Evolutionary conservation across 805 yeast genomes (phyloP), one percentile per base, ranked within the genome.

Genomic region (Metschnikowia arizonensis): DNA sequence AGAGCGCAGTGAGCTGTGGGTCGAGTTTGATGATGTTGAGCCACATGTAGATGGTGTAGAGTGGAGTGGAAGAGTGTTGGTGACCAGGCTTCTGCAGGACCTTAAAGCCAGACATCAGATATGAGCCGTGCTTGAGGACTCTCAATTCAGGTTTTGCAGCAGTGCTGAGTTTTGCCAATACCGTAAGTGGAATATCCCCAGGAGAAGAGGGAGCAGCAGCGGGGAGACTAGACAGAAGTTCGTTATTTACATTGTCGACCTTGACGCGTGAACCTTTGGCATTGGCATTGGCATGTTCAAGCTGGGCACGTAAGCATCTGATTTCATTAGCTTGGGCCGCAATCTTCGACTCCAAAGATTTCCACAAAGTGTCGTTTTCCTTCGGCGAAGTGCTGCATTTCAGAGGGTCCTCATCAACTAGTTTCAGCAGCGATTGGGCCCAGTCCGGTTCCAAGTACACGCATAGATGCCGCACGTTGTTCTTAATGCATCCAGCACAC

Each of bases 371-470:
- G n/a, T 38, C 50, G 2, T 33, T 25, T 2, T 29, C 42, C 1
- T 12, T 23, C 15, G 36, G 21, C 9, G 39, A 25, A 10, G 19
- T 4, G 18, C 19, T 8, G 29, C 14, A 14, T 17, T n/a, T 25
- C 29, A 15, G 35, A 15, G 28, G 29, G 11, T 31, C 37, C n/a
- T 15, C 38, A 21, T 32, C 37, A 7, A 18, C 43, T 12, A 32
- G 35, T 28, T 46, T 44, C 12, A 44, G 46, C 46, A 44, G 45
- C 12, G 44, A 21, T 17, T 50, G 55, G 10, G 62, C 52, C 76
- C 76, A 71, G 18, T 52, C 58, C 0, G 76, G 76, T 38, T 68
- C 74, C 21, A 64, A 39, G 46, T 69, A 71, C 34, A 64, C 65
- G 46, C 76, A 71, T 19, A 65, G 48, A 51, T 69, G 73, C 17